Conservation (phyloP, 495 filamentous ascomycete species). For the Cercophora newfieldiana region DNA sequence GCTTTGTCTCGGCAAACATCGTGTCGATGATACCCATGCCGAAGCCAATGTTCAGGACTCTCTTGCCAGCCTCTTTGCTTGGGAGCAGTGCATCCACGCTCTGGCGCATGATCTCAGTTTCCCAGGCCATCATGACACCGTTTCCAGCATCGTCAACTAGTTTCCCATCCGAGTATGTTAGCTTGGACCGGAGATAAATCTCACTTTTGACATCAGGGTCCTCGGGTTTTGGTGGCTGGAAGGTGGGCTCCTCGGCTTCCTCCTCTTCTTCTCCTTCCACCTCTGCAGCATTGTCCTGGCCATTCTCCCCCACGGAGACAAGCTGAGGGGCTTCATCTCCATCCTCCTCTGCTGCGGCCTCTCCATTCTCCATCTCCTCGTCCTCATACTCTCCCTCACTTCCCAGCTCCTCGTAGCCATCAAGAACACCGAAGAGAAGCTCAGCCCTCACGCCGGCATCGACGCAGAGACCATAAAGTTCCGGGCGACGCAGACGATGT, state of each 20-base stretch:
- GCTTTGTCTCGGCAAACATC: slow-evolving; percentile 72
- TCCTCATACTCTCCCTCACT: slow-evolving; percentile 64
- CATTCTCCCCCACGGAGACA: slow-evolving; percentile 26
- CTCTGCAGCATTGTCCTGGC: background rate
- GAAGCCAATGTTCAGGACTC: slow-evolving; percentile 88
- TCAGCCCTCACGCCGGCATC: slow-evolving; percentile 92
- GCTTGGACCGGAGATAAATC: slow-evolving; percentile 72
- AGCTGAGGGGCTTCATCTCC: slow-evolving; percentile 41
- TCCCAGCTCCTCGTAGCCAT: slow-evolving; percentile 72
- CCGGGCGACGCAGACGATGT: slow-evolving; percentile 62
- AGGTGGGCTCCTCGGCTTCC: slow-evolving; percentile 28
- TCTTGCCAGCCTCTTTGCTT: slow-evolving; percentile 51
- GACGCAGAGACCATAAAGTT: slow-evolving; percentile 81
- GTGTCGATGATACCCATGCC: slow-evolving; percentile 94
- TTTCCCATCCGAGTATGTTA: slow-evolving; percentile 71
- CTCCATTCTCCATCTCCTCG: slow-evolving; percentile 41
- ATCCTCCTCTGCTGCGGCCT: slow-evolving; percentile 31
- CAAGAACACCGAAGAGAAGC: slow-evolving; percentile 72
- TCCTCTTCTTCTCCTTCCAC: slow-evolving; percentile 18
- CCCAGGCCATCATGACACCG: slow-evolving; percentile 97
- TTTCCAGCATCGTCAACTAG: slow-evolving; percentile 80
- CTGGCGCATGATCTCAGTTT: slow-evolving; percentile 82
- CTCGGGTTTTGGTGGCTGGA: slow-evolving; percentile 34
- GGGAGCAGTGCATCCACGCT: slow-evolving; percentile 58
- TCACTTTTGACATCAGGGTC: slow-evolving; percentile 57